Evolutionary conservation across 139 green algal genomes (phyloP).

Genomic region (Micractinium conductrix): DNA sequence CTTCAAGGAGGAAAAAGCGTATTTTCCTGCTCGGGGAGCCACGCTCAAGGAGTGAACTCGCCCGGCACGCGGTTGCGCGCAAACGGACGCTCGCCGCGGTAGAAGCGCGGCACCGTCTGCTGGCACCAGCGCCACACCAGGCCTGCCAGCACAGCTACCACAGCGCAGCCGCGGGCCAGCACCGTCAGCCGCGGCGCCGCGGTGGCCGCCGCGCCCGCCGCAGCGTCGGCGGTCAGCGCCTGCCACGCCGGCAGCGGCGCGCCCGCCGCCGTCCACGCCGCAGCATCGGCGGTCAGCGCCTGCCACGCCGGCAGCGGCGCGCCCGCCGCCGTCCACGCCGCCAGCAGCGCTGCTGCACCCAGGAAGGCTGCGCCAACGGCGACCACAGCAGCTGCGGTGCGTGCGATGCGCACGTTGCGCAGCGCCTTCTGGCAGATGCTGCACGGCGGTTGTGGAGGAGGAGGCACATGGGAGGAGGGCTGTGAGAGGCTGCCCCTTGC

Average conservation of each 20-base stretch:
- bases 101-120: constrained; percentile 12
- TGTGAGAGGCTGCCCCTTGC: no score
- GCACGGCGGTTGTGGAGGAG: no score
- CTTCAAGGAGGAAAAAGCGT: no score
- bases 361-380: neutral
- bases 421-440: constrained; percentile 18
- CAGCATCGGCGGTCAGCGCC: neutral
- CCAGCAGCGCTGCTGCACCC: neutral
- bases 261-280: neutral
- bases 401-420: constrained; percentile 11
- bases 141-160: neutral
- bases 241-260: neutral
- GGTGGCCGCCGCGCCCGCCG: neutral
- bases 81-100: constrained; percentile 18
- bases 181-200: neutral
- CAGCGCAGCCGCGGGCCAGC: neutral
- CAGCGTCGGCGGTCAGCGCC: neutral
- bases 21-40: no score
- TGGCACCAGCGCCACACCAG: constrained; percentile 12
- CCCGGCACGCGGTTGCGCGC: constrained; percentile 35
- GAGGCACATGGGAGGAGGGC: no score
- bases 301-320: neutral
- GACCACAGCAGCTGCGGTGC: neutral
- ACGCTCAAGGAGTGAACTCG: constrained; percentile 17
- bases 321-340: neutral